These are phyloP conservation scores for Lactifluus pinguis DNA, from an alignment of 768 basidiomycete species.

Conservation along the genomic window DNA sequence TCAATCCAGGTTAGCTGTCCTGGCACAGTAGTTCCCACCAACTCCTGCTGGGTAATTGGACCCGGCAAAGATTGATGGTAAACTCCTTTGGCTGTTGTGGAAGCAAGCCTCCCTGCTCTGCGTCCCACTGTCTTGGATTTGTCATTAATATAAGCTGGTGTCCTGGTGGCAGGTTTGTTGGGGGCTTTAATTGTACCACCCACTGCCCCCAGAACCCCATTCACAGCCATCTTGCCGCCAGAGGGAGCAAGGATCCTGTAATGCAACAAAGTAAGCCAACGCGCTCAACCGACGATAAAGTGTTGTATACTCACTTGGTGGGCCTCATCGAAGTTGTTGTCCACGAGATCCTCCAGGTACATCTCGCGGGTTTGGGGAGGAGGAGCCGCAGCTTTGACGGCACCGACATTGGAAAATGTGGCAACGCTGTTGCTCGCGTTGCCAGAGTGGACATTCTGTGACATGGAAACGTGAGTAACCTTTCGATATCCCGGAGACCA, in stretches of 20 bases:
- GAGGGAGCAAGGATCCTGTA: background rate
- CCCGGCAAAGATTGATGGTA: no score
- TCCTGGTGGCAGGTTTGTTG: background rate
- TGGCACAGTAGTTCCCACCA: background rate
- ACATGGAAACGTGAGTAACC: background rate
- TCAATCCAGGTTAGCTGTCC: background rate
- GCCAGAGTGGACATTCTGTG: no score
- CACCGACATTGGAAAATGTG: no score
- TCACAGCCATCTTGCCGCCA: background rate
- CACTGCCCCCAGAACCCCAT: background rate
- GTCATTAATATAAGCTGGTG: background rate
- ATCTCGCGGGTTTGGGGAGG: background rate
- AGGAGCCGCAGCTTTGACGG: no score
- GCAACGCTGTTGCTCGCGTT: no score
- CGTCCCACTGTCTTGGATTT: background rate
- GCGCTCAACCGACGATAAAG: background rate
- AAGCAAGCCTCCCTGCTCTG: background rate
- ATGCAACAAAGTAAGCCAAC: background rate
- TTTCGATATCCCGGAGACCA: background rate
- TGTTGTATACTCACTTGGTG: background rate
- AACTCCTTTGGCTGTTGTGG: no score
- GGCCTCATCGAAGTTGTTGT: background rate
- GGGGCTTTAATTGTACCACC: background rate
- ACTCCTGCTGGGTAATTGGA: background rate
- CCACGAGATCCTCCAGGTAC: background rate